phyloP scores from a whole-genome alignment of 1,139 yeast species.

The Blastobotrys buckinghamii region DNA sequence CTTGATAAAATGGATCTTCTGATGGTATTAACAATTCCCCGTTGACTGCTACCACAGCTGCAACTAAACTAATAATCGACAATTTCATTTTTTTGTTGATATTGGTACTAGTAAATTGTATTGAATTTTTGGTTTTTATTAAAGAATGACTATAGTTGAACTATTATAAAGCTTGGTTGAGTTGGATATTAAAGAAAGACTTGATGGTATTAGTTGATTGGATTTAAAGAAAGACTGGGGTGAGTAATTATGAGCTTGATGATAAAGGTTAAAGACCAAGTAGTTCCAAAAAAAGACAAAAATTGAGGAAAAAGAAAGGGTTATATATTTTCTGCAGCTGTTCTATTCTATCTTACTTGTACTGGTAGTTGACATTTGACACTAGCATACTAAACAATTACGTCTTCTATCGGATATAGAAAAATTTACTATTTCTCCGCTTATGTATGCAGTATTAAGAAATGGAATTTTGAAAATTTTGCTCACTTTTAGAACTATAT shows the following conservation, averaged over 20 bases:
- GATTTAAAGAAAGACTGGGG: not conserved
- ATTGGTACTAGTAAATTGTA: not conserved
- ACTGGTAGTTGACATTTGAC: too few relatives aligned
- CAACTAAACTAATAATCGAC: not conserved
- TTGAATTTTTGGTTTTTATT: not conserved
- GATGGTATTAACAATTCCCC: slow-evolving; percentile 17
- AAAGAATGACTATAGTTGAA: not conserved
- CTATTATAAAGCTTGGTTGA: not conserved
- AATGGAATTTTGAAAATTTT: too few relatives aligned
- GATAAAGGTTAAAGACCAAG: not conserved
- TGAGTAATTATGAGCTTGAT: not conserved
- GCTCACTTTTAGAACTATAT: too few relatives aligned
- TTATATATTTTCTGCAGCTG: too few relatives aligned
- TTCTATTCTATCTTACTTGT: too few relatives aligned
- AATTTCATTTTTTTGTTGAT: not conserved
- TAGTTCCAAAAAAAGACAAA: not conserved
- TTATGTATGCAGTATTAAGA: too few relatives aligned
- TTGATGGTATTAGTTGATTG: not conserved
- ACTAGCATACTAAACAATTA: too few relatives aligned
- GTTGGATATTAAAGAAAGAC: too few relatives aligned
- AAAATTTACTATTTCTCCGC: too few relatives aligned
- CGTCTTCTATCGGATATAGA: too few relatives aligned
- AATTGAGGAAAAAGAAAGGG: too few relatives aligned
- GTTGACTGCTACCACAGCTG: not conserved
- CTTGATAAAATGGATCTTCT: slow-evolving; percentile 22